Base-by-base conservation (phyloP, 2,329 filamentous ascomycete genomes). In the Paraconiothyrium sp. region DNA sequence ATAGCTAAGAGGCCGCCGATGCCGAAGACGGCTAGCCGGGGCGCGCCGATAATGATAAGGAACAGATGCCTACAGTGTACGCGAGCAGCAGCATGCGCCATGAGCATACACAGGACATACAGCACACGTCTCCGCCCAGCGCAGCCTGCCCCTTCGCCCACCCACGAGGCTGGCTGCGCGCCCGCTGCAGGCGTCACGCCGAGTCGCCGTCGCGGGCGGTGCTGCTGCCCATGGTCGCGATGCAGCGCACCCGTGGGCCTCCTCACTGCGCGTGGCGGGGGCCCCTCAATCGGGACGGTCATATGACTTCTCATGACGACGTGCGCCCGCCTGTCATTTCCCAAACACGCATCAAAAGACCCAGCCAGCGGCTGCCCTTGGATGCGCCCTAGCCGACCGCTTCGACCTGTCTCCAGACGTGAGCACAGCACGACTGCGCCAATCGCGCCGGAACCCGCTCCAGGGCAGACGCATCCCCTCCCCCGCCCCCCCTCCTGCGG, bases 1-100 rank as follows among this genome's bases (percentile, higher is more conserved):
- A 37, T 43, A 56, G 54, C 54, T 56, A 24, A 47, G 54, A 56
- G 43, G 54, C 41, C 41, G 54, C 54, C 54, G 43, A 27, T 37
- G 43, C 54, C 54, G 30, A 47, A 56, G 7, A 16, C 13, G 54
- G 41, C 20, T 48, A 37, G 54, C 27, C 43, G 54, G 27, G 52
- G 24, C 43, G 11, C n/a, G 51, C 54, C 43, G 54, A 56, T 56
- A 56, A 39, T 27, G 54, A 56, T 56, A 56, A 56, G 41, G 54
- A 44, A 32, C 37, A 10, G 27, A 7, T 20, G 27, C 27, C 20
- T 20, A 20, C 20, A 27, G 44, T 47, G 20, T 4, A 27, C 14
- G 20, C 35, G 20, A 11, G 35, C 8, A 32, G 41, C 27, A 7
- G 52, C 11, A 9, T 34, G 13, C 11, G 14, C 37, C 30, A 35